Percentiles rank a stretch among this genome's conserved stretches.
phyloP scores from a whole-genome alignment of 1,284 basidiomycete genomes.

The Rhizopogon parksii region DNA sequence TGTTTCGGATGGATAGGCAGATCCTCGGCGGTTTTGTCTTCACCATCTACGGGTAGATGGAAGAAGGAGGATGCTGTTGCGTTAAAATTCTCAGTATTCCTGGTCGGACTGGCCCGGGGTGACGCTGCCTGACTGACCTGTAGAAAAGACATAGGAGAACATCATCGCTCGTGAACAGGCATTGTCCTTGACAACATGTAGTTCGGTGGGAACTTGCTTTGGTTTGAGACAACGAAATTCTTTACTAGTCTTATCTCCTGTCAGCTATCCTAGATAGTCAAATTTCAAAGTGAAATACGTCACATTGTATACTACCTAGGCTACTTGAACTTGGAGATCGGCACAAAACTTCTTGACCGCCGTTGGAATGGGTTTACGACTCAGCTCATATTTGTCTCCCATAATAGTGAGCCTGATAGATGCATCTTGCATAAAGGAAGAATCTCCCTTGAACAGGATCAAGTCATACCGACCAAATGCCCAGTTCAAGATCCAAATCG shows the following conservation, averaged over 20 bases:
- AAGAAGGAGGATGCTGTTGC: slow-evolving; percentile 49
- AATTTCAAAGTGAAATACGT: slow-evolving; percentile 1
- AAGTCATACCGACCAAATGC: slow-evolving; percentile 83
- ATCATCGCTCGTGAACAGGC: slow-evolving; percentile 24
- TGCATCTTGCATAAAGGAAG: slow-evolving; percentile 30
- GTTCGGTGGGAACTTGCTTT: background rate
- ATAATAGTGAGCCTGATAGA: slow-evolving; percentile 69
- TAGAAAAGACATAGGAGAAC: slow-evolving; percentile 51
- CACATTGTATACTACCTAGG: slow-evolving; percentile 2
- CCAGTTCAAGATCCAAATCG: slow-evolving; percentile 75
- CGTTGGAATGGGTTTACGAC: slow-evolving; percentile 22
- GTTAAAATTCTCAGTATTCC: slow-evolving; percentile 4
- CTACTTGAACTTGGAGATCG: slow-evolving; percentile 38
- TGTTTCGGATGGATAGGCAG: slow-evolving; percentile 21
- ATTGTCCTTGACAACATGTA: background rate
- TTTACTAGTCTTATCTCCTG: background rate
- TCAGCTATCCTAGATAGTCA: background rate
- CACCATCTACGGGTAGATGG: slow-evolving; percentile 54
- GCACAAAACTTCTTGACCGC: slow-evolving; percentile 52
- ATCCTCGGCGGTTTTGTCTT: slow-evolving; percentile 44
- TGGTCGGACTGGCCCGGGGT: background rate
- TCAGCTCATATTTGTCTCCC: slow-evolving; percentile 81
- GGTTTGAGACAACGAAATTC: background rate
- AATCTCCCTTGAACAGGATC: slow-evolving; percentile 32
- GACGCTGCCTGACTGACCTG: slow-evolving; percentile 31